These are phyloP conservation scores for Serendipita vermifera DNA, from an alignment of 768 basidiomycete species.

Conservation along the genomic window DNA sequence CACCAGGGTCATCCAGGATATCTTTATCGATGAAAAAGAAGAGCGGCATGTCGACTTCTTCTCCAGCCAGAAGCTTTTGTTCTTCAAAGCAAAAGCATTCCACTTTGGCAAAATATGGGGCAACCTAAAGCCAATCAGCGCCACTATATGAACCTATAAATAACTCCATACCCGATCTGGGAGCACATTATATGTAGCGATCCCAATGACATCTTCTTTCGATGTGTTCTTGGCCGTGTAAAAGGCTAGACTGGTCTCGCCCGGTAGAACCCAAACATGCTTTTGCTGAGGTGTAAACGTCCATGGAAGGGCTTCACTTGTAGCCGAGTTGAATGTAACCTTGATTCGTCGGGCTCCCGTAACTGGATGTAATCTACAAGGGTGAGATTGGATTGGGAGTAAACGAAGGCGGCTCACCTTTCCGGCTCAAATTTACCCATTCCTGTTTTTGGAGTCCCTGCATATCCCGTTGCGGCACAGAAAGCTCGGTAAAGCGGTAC, in stretches of 20 bases:
- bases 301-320: slow-evolving; percentile 84
- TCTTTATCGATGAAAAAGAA: slow-evolving; percentile 99
- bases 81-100: slow-evolving; percentile 99
- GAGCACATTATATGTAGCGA: slow-evolving; percentile 97
- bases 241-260: slow-evolving; percentile 92
- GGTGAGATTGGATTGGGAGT: no score
- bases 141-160: background rate
- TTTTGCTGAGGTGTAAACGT: slow-evolving; percentile 83
- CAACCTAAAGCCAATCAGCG: slow-evolving; percentile 43
- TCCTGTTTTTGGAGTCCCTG: slow-evolving; percentile 83
- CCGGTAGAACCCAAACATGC: slow-evolving; percentile 79
- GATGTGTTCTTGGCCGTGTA: slow-evolving; percentile 86
- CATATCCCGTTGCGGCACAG: slow-evolving; percentile 94
- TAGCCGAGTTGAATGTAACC: slow-evolving; percentile 92
- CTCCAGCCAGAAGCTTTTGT: slow-evolving; percentile 83
- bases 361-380: slow-evolving; percentile 69
- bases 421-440: slow-evolving; percentile 76
- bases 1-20: slow-evolving; percentile 81
- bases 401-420: no score
- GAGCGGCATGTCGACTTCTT: slow-evolving; percentile 96
- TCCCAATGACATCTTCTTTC: slow-evolving; percentile 83
- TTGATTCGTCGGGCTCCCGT: slow-evolving; percentile 63
- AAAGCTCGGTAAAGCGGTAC: slow-evolving; percentile 97
- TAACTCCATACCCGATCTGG: slow-evolving; percentile 69
- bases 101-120: slow-evolving; percentile 97